Evolutionary conservation across 1,284 basidiomycete species (phyloP).

Genomic region (Anthracocystis panici-leucophaei): DNA sequence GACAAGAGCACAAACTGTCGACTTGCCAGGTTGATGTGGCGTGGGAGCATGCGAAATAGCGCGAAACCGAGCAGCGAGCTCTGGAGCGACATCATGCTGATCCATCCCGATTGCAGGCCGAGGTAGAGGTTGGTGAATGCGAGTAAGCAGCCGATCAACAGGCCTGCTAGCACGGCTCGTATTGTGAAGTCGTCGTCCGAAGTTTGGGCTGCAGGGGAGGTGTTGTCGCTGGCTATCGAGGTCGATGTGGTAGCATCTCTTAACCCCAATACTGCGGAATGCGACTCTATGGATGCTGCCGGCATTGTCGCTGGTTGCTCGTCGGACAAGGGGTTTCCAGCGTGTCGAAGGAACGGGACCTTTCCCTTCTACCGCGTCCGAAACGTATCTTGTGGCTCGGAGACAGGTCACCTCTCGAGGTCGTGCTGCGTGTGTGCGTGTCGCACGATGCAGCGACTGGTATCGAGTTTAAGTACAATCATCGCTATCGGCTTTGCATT

Average conservation of each 20-base stretch:
- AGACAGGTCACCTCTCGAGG: too few relatives aligned
- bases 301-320: slow-evolving; percentile 11
- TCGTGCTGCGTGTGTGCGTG: too few relatives aligned
- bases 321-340: background rate
- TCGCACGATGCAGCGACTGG: too few relatives aligned
- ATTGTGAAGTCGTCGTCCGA: slow-evolving; percentile 32
- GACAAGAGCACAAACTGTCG: slow-evolving; percentile 35
- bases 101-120: slow-evolving; percentile 82
- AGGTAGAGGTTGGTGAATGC: slow-evolving; percentile 83
- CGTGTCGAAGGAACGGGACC: background rate
- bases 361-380: background rate
- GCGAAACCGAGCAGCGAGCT: slow-evolving; percentile 91
- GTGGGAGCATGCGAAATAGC: slow-evolving; percentile 77
- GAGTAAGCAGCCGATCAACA: slow-evolving; percentile 79
- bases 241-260: background rate
- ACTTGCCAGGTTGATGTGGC: slow-evolving; percentile 31
- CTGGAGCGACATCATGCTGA: slow-evolving; percentile 92
- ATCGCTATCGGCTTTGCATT: slow-evolving; percentile 14
- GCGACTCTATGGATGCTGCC: slow-evolving; percentile 7
- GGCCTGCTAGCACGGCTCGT: slow-evolving; percentile 75
- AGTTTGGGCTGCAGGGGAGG: background rate
- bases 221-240: background rate
- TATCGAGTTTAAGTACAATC: too few relatives aligned
- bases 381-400: too few relatives aligned
- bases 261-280: slow-evolving; percentile 1